phyloP scores from a whole-genome alignment of 2,329 filamentous ascomycete species.

The Byssoonygena ceratinophila region DNA sequence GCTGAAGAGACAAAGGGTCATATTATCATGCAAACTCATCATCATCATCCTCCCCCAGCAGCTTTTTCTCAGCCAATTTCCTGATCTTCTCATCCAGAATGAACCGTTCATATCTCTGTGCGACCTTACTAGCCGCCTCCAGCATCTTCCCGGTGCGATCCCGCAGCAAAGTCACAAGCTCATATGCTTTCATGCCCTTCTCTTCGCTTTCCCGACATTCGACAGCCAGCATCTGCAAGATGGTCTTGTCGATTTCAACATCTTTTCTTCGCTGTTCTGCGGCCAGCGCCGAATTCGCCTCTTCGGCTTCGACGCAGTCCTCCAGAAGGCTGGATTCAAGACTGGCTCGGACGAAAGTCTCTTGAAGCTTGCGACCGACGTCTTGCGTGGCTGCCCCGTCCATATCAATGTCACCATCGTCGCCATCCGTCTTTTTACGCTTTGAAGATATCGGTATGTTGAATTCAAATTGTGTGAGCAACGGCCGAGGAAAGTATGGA shows the following conservation, averaged over 20 bases:
- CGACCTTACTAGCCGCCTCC: constrained; percentile 81
- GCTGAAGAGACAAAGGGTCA: background rate
- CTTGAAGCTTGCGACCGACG: constrained; percentile 56
- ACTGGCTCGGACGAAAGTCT: constrained; percentile 65
- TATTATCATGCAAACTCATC: constrained; percentile 3
- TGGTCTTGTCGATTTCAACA: constrained; percentile 76
- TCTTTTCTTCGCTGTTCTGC: constrained; percentile 59
- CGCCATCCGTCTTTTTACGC: constrained; percentile 31
- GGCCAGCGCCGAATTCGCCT: constrained; percentile 54
- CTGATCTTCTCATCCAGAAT: constrained; percentile 84
- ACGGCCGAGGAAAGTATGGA: constrained; percentile 80
- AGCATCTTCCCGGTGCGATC: constrained; percentile 81
- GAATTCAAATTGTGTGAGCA: constrained; percentile 90
- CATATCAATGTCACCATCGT: constrained; percentile 32
- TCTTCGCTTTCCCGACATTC: constrained; percentile 93
- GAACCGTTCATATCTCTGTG: constrained; percentile 67
- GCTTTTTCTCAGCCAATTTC: constrained; percentile 63
- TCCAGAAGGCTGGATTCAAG: constrained; percentile 63
- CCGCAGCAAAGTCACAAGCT: constrained; percentile 75
- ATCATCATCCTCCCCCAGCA: constrained; percentile 50
- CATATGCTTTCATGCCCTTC: constrained; percentile 83
- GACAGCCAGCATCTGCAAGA: constrained; percentile 76
- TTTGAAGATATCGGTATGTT: constrained; percentile 62
- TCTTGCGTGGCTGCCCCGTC: constrained; percentile 40
- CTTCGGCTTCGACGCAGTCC: constrained; percentile 61